Evolutionary conservation across 805 yeast species (phyloP), one percentile per base, ranked within the genome.

Genomic region (Starmera dryadoides): DNA sequence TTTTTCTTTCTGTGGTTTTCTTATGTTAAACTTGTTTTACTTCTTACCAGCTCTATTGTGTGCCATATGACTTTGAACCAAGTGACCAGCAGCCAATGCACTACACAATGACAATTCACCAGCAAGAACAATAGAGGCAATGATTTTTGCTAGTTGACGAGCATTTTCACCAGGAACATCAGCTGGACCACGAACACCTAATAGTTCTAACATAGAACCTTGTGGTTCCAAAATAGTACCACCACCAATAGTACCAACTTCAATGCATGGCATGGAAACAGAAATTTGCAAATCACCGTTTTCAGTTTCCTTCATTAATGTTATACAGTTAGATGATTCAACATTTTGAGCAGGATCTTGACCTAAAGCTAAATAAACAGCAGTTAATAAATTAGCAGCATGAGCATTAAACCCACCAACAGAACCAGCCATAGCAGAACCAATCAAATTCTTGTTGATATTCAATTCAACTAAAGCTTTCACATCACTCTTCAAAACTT

Each of bases 301-400:
- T 11, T 64, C 69, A 36, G 71, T 71, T 59, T 85, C 87, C 54
- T 81, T 80, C 95, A 93, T 89, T 49, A 93, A 71, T 1, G 99
- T 93, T 43, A 93, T 91, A 81, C 99, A 93, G 65, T 89, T 91
- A 25, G 97, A 87, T 44, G 94, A 81, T 68, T 91, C 99, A 38
- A 93, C 97, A 57, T 93, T 93, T 68, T 93, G 98, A 2, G 98
- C 98, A n/a, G 99, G 98, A 64, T 93, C 99, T 69, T 93, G 99
- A 42, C 99, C 99, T 42, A 95, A 77, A 4, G 99, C 99, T 47
- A 93, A 67, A 60, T 66, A 93, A 20, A 93, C 81, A 10, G 98
- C 98, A 28, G 98, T 94, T 28, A 93, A 91, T 50, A 93, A 66
- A 61, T 93, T 93, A 35, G 98, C 94, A 39, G 98, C 98, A 53